A percentile compares a stretch with the other conserved stretches of the same genome.
Conservation (phyloP, 768 basidiomycete species). For the Boletales sp. region DNA sequence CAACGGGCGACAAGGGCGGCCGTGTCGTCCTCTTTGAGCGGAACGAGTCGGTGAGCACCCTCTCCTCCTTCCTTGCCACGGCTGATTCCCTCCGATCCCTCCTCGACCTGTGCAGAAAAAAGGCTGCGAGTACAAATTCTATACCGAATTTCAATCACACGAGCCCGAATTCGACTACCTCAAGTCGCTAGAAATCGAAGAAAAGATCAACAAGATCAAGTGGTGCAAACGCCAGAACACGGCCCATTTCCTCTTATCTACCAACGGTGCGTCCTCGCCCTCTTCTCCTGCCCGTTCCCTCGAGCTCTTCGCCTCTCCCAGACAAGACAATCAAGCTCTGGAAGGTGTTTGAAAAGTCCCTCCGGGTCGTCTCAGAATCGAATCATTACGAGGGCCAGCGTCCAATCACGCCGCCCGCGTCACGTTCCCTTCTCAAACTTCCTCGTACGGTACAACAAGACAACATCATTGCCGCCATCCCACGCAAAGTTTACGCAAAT, state of each 20-base stretch:
- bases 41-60: conserved; percentile 80
- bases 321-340: conserved; percentile 99
- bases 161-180: conserved; percentile 99
- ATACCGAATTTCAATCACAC: conserved; percentile 99
- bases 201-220: conserved; percentile 99
- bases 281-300: neutral
- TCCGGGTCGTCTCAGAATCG: conserved; percentile 95
- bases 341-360: conserved; percentile 99
- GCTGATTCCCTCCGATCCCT: conserved; percentile 34
- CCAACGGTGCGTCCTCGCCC: conserved; percentile 67
- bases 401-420: conserved; percentile 58
- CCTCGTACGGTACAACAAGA: conserved; percentile 94
- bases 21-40: conserved; percentile 98
- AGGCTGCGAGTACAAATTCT: conserved; percentile 99
- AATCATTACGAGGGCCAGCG: conserved; percentile 85
- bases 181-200: conserved; percentile 99
- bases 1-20: conserved; percentile 99
- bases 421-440: conserved; percentile 64
- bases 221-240: conserved; percentile 99
- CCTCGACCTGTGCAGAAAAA: conserved; percentile 70
- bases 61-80: conserved; percentile 6
- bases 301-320: conserved; percentile 29
- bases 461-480: conserved; percentile 97
- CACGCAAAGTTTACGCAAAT: conserved; percentile 97
- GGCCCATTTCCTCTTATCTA: conserved; percentile 95